These are phyloP conservation scores for Potentilla sterilis DNA, from an alignment of 306 rosid genomes.

Conservation along the genomic window DNA sequence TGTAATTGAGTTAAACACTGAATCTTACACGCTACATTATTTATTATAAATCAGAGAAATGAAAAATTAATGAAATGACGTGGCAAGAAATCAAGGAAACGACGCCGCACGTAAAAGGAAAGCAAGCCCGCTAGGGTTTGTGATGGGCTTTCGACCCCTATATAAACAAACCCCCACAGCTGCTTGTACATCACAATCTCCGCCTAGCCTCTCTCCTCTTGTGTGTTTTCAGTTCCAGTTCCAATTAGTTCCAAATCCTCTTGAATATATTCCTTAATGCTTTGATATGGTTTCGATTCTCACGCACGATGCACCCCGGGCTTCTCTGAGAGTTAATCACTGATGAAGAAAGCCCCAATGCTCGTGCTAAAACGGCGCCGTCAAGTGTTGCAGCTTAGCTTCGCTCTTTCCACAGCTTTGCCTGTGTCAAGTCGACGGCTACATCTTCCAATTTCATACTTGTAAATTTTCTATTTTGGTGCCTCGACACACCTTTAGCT, in stretches of 20 bases:
- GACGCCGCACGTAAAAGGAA: neutral
- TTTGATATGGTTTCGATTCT: neutral
- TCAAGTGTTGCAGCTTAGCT: constrained; percentile 62
- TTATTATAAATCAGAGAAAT: too few species aligned
- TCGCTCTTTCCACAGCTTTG: constrained; percentile 34
- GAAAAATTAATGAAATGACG: neutral
- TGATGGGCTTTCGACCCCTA: neutral
- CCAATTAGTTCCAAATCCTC: neutral
- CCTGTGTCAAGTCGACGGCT: constrained; percentile 58
- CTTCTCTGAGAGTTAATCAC: constrained; percentile 31
- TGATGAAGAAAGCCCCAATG: constrained; percentile 61
- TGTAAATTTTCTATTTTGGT: neutral
- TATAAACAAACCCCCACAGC: neutral
- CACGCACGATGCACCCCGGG: constrained; percentile 62
- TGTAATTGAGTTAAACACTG: too few species aligned
- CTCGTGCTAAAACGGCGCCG: constrained; percentile 52
- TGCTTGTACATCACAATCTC: neutral
- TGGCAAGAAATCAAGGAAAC: neutral
- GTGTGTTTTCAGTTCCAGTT: neutral
- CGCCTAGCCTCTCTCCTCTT: neutral
- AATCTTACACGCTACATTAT: too few species aligned
- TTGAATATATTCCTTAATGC: neutral
- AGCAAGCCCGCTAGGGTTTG: neutral
- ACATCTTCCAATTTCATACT: constrained; percentile 18
- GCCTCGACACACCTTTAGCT: constrained; percentile 86